Evolutionary conservation across 2,329 filamentous ascomycete species (phyloP).

Genomic region (Rutstroemia sydowiana): DNA sequence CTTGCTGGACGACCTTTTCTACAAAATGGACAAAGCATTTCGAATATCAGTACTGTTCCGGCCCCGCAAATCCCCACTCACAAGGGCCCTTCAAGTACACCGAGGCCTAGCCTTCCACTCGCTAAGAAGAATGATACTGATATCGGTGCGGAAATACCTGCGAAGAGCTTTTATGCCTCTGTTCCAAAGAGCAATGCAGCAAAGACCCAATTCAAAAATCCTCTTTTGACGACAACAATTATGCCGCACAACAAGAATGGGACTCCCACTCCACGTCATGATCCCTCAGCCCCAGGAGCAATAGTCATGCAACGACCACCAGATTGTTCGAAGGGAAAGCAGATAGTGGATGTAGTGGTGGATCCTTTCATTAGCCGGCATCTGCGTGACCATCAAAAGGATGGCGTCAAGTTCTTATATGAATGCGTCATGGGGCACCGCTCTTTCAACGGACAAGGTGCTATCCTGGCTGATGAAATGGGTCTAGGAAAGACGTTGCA

Average conservation of each 20-base stretch:
- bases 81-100: not conserved
- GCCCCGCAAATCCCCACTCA: constrained; percentile 12
- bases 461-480: constrained; percentile 99
- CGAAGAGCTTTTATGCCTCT: constrained; percentile 34
- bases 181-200: constrained; percentile 33
- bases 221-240: constrained; percentile 46
- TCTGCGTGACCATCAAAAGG: constrained; percentile 90
- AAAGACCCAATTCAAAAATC: constrained; percentile 52
- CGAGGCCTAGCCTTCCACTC: constrained; percentile 11
- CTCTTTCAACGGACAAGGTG: constrained; percentile 87
- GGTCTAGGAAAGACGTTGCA: constrained; percentile 94
- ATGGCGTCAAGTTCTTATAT: constrained; percentile 97
- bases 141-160: constrained; percentile 27
- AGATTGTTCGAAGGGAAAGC: constrained; percentile 50
- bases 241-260: constrained; percentile 39
- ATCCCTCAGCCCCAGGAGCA: constrained; percentile 50
- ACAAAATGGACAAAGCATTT: constrained; percentile 17
- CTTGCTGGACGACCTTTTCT: constrained; percentile 41
- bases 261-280: constrained; percentile 54
- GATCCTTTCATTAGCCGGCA: constrained; percentile 86
- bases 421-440: constrained; percentile 91
- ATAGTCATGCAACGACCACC: constrained; percentile 59
- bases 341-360: too few species aligned
- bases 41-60: constrained; percentile 9
- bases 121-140: constrained; percentile 25